A percentile compares a stretch with the other conserved stretches of the same genome.
Evolutionary conservation across 73 alveolate genomes (phyloP).

Genomic region (Urostyla sp.): DNA sequence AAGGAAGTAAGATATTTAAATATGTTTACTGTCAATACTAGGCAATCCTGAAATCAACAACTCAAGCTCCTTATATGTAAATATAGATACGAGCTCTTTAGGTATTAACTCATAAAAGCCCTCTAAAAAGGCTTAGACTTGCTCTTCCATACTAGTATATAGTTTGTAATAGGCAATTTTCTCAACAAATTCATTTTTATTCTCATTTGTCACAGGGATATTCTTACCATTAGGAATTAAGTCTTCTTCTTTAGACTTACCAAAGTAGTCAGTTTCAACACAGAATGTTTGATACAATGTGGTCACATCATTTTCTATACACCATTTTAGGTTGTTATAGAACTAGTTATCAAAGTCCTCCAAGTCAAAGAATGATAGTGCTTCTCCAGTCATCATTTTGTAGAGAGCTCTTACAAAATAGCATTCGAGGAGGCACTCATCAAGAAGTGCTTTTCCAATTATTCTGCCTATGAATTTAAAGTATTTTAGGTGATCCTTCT

Average conservation of each 20-base stretch:
- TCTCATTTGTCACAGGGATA: constrained; percentile 89
- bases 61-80: constrained; percentile 88
- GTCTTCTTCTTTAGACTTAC: constrained; percentile 85
- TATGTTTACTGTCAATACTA: constrained; percentile 83
- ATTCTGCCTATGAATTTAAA: constrained; percentile 99
- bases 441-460: constrained; percentile 97
- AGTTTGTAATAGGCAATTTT: constrained; percentile 83
- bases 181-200: constrained; percentile 84
- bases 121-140: constrained; percentile 90
- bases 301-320: constrained; percentile 81
- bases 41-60: constrained; percentile 90
- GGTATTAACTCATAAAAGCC: constrained; percentile 99
- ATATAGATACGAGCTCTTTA: constrained; percentile 83
- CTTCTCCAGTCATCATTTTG: constrained; percentile 97
- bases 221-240: constrained; percentile 91
- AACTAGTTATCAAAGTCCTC: constrained; percentile 98
- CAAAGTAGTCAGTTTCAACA: constrained; percentile 88
- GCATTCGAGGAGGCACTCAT: constrained; percentile 93
- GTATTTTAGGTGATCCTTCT: constrained; percentile 91
- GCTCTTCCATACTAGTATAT: constrained; percentile 77
- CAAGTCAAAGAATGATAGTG: constrained; percentile 94
- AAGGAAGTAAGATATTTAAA: background rate
- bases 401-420: constrained; percentile 97
- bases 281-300: constrained; percentile 50
- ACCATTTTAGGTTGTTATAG: constrained; percentile 93